Percentiles rank a stretch among this genome's conserved stretches.
Conservation (phyloP, 1,284 basidiomycete genomes). For the Ustilago shanxiensis region DNA sequence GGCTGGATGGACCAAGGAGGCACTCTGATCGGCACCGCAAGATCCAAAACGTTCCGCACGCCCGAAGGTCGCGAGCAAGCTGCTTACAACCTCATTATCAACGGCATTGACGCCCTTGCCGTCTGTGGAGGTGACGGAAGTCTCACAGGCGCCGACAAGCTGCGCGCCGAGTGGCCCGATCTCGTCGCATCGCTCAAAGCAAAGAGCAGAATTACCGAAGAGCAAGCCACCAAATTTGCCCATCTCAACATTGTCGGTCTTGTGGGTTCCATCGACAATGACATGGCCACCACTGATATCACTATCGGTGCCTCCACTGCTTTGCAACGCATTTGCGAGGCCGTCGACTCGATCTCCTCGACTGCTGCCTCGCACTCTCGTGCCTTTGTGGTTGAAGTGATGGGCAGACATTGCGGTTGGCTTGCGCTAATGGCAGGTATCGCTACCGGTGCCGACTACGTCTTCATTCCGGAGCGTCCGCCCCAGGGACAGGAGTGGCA, state of each 20-base stretch:
- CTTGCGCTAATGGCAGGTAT: slow-evolving; percentile 92
- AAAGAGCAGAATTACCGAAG: slow-evolving; percentile 79
- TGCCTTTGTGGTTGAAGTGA: slow-evolving; percentile 98
- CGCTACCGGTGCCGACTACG: slow-evolving; percentile 93
- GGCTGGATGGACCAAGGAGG: slow-evolving; percentile 91
- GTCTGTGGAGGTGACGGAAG: slow-evolving; percentile 98
- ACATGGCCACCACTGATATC: slow-evolving; percentile 96
- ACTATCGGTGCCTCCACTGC: slow-evolving; percentile 97
- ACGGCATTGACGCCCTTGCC: slow-evolving; percentile 95
- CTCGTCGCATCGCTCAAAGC: slow-evolving; percentile 80
- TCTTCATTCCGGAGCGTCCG: slow-evolving; percentile 95
- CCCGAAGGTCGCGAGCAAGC: slow-evolving; percentile 86
- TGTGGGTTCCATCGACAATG: slow-evolving; percentile 98
- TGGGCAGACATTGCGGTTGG: slow-evolving; percentile 99
- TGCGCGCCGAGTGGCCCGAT: slow-evolving; percentile 91
- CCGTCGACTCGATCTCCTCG: slow-evolving; percentile 97
- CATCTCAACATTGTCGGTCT: slow-evolving; percentile 96
- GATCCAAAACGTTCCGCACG: slow-evolving; percentile 88
- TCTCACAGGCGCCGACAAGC: slow-evolving; percentile 93
- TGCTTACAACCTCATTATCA: slow-evolving; percentile 90
- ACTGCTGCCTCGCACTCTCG: slow-evolving; percentile 95
- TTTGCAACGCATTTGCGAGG: slow-evolving; percentile 94
- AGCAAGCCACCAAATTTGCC: slow-evolving; percentile 79
- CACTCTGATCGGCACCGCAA: slow-evolving; percentile 94
- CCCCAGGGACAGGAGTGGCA: slow-evolving; percentile 86